phyloP scores from a whole-genome alignment of 805 yeast species.

The Saturnispora bothae region DNA sequence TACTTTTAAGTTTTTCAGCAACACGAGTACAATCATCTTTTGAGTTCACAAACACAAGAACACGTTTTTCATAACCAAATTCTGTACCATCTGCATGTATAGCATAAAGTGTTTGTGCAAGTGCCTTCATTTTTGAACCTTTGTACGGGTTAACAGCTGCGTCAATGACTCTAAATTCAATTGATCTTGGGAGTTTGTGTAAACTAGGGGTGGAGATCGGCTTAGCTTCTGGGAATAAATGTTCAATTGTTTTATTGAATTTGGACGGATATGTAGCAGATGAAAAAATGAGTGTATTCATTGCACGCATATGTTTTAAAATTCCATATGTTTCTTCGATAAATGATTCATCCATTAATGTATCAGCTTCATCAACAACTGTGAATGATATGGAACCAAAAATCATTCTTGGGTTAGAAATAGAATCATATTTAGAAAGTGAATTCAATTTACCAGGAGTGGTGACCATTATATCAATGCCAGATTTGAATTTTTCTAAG shows the following conservation, averaged over 20 bases:
- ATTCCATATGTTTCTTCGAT: constrained; percentile 50
- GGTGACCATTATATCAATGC: constrained; percentile 73
- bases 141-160: constrained; percentile 70
- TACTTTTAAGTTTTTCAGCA: constrained; percentile 39
- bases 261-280: constrained; percentile 85
- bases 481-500: constrained; percentile 33
- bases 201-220: constrained; percentile 70
- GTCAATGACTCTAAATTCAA: constrained; percentile 66
- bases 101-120: constrained; percentile 82
- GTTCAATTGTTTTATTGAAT: constrained; percentile 51
- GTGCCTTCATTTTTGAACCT: constrained; percentile 73
- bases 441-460: constrained; percentile 66
- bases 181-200: constrained; percentile 72
- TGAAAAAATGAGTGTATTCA: constrained; percentile 61
- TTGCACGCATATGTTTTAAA: constrained; percentile 36
- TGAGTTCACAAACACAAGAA: constrained; percentile 75
- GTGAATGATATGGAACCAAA: constrained; percentile 43
- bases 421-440: constrained; percentile 23
- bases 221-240: constrained; percentile 52
- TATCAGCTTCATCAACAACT: constrained; percentile 91
- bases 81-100: constrained; percentile 80
- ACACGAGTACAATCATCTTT: constrained; percentile 52
- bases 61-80: constrained; percentile 62
- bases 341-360: constrained; percentile 77
- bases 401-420: constrained; percentile 26